These are phyloP conservation scores for Fusarium devonianum DNA, from an alignment of 2,329 filamentous ascomycete species.

Conservation along the genomic window DNA sequence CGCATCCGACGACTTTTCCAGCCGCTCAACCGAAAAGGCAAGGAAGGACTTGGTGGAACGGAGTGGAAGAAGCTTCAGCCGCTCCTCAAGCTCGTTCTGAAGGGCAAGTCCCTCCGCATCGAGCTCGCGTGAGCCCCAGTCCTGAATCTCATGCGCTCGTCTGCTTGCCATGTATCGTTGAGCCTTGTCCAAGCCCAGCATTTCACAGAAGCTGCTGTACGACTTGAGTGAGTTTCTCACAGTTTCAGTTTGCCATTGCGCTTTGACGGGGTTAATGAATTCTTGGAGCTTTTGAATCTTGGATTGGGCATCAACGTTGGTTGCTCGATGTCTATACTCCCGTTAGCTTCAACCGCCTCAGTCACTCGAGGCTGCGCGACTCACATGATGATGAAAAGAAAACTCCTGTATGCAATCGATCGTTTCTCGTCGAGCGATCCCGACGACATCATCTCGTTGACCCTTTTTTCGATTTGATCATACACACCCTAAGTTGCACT, in stretches of 20 bases:
- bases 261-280: conserved; percentile 83
- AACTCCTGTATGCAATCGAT: conserved; percentile 84
- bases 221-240: conserved; percentile 74
- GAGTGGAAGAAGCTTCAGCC: conserved; percentile 78
- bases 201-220: conserved; percentile 79
- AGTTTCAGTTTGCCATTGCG: conserved; percentile 77
- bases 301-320: conserved; percentile 72
- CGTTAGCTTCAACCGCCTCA: conserved; percentile 15
- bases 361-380: conserved; percentile 29
- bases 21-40: conserved; percentile 89
- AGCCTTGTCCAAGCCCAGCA: conserved; percentile 81
- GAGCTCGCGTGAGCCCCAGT: conserved; percentile 82
- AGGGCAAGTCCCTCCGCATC: conserved; percentile 81
- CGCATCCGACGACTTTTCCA: conserved; percentile 75
- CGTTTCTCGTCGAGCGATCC: conserved; percentile 81
- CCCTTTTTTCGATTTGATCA: conserved; percentile 81
- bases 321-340: conserved; percentile 74
- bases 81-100: conserved; percentile 79
- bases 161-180: conserved; percentile 78
- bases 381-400: conserved; percentile 90
- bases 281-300: conserved; percentile 75
- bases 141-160: conserved; percentile 76
- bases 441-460: conserved; percentile 79
- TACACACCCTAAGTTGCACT: conserved; percentile 71
- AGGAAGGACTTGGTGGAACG: conserved; percentile 90